Conservation (phyloP, 306 rosid species). For the Chamaecrista fasciculata region DNA sequence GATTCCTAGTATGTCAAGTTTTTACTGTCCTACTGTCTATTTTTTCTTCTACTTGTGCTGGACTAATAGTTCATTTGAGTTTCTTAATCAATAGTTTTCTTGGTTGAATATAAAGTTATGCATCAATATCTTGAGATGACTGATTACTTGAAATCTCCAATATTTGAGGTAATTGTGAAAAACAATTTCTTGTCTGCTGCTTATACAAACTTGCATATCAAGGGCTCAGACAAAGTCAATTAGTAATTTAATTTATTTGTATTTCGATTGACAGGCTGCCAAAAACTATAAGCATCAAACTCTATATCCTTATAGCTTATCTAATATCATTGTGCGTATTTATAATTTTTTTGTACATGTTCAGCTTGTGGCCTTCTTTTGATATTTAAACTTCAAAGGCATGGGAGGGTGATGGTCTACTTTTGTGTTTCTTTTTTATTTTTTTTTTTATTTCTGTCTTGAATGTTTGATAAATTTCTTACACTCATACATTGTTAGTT, state of each 20-base stretch:
- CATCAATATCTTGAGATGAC: slow-evolving; percentile 25
- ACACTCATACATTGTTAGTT: not conserved
- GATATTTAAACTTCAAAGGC: slow-evolving; percentile 17
- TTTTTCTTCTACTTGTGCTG: not conserved
- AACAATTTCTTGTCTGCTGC: slow-evolving; percentile 11
- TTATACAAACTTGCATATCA: slow-evolving; percentile 14
- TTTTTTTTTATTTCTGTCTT: too few species aligned
- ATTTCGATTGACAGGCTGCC: not conserved
- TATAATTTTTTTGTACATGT: not conserved
- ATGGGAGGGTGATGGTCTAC: slow-evolving; percentile 1
- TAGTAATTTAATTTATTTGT: slow-evolving; percentile 22
- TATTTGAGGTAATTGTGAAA: slow-evolving; percentile 1
- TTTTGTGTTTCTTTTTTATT: too few species aligned
- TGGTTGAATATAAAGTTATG: not conserved
- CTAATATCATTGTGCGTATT: not conserved
- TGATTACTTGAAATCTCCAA: slow-evolving; percentile 1
- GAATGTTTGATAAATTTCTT: slow-evolving; percentile 7
- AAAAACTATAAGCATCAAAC: not conserved
- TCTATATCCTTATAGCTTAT: not conserved
- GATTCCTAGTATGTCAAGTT: not conserved
- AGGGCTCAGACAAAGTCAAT: not conserved
- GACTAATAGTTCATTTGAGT: not conserved
- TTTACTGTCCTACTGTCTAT: not conserved
- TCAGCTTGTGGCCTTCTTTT: not conserved
- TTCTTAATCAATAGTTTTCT: not conserved